These are phyloP conservation scores for Heliamphora exappendiculata DNA, from an alignment of 148 eudicot species.

Conservation along the genomic window DNA sequence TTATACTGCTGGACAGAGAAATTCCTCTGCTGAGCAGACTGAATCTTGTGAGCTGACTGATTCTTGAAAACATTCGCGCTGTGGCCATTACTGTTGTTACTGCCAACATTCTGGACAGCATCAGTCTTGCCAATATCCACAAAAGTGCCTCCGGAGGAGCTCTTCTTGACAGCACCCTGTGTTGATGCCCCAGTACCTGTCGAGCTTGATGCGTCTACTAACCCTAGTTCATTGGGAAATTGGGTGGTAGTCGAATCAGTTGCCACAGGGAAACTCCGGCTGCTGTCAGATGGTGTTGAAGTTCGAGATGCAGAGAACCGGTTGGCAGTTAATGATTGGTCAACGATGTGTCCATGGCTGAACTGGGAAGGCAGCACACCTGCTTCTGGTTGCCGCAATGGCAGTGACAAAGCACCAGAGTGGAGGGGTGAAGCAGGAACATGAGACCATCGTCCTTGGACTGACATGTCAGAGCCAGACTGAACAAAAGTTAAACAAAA, in stretches of 20 bases:
- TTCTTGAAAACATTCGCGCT: slow-evolving; percentile 25
- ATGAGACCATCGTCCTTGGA: slow-evolving; percentile 76
- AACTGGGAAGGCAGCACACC: slow-evolving; percentile 43
- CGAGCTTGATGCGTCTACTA: slow-evolving; percentile 33
- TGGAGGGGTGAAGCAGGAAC: slow-evolving; percentile 53
- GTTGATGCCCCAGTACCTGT: slow-evolving; percentile 19
- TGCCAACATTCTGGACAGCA: slow-evolving; percentile 21
- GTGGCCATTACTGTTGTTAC: slow-evolving; percentile 26
- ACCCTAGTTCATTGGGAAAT: slow-evolving; percentile 40
- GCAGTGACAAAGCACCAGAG: slow-evolving; percentile 47
- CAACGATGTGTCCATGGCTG: slow-evolving; percentile 33
- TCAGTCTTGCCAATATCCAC: slow-evolving; percentile 25
- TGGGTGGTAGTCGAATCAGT: slow-evolving; percentile 30
- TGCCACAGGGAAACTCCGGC: slow-evolving; percentile 25
- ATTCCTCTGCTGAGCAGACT: slow-evolving; percentile 41
- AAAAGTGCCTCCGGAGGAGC: slow-evolving; percentile 22
- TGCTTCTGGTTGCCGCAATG: slow-evolving; percentile 52
- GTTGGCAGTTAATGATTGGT: slow-evolving; percentile 39
- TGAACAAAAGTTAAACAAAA: slow-evolving; percentile 22
- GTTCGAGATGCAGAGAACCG: slow-evolving; percentile 46
- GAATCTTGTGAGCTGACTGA: too few relatives aligned
- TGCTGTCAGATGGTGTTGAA: slow-evolving; percentile 33
- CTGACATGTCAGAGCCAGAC: slow-evolving; percentile 64
- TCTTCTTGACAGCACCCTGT: slow-evolving; percentile 22
- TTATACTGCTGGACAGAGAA: slow-evolving; percentile 31